These are phyloP conservation scores for Cajanus cajan DNA, from an alignment of 306 rosid species.

Conservation along the genomic window DNA sequence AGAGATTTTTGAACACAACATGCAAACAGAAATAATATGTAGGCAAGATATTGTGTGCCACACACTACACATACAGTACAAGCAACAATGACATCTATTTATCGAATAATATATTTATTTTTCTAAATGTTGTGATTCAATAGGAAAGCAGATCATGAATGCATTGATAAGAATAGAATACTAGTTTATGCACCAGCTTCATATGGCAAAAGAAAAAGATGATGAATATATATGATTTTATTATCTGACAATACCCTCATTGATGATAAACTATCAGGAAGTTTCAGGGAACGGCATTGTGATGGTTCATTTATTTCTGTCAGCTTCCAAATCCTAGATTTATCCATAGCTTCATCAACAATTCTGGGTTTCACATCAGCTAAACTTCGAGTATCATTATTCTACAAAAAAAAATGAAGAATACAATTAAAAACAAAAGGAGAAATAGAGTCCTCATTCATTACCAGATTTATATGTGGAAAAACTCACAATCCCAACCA, in stretches of 20 bases:
- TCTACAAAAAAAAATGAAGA: slow-evolving; percentile 53
- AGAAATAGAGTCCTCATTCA: slow-evolving; percentile 25
- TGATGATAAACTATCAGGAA: slow-evolving; percentile 75
- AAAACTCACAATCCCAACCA: slow-evolving; percentile 83
- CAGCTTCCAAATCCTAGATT: slow-evolving; percentile 89
- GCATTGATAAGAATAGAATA: slow-evolving; percentile 20
- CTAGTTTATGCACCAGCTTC: slow-evolving; percentile 7
- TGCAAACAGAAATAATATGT: not conserved
- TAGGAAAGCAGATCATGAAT: not conserved
- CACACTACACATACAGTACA: not conserved
- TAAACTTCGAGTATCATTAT: slow-evolving; percentile 76
- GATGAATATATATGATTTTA: slow-evolving; percentile 9
- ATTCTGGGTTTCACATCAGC: slow-evolving; percentile 91
- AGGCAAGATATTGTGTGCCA: not conserved
- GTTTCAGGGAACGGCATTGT: slow-evolving; percentile 88
- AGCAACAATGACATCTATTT: not conserved
- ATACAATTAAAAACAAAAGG: slow-evolving; percentile 18
- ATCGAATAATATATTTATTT: not conserved
- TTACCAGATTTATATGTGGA: slow-evolving; percentile 15
- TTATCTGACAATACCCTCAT: slow-evolving; percentile 61
- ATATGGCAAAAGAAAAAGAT: not conserved
- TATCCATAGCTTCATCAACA: slow-evolving; percentile 74
- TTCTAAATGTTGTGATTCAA: not conserved
- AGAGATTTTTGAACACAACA: not conserved
- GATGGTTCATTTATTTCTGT: slow-evolving; percentile 80